Conservation (phyloP, 192 early-diverging fungal species). For the Gigaspora rosea region DNA sequence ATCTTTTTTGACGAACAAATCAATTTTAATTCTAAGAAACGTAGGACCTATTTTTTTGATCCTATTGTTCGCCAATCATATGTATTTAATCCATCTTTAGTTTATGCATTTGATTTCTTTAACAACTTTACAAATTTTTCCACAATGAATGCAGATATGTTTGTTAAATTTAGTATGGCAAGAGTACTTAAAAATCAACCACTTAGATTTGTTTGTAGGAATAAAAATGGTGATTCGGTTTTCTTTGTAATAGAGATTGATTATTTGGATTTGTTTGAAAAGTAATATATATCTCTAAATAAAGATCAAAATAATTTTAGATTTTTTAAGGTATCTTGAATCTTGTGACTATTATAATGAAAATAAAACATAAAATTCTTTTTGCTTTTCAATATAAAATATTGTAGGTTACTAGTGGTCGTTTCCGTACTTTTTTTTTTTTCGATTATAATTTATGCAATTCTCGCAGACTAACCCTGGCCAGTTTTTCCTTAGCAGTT, state of each 20-base stretch:
- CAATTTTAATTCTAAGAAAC: slow-evolving; percentile 25
- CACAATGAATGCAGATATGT: slow-evolving; percentile 36
- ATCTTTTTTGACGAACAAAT: slow-evolving; percentile 31
- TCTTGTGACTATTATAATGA: no score
- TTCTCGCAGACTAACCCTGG: no score
- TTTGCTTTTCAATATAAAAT: no score
- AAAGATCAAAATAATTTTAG: no score
- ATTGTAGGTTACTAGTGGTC: no score
- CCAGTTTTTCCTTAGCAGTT: no score
- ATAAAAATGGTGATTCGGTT: slow-evolving; percentile 14
- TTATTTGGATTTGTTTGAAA: slow-evolving; percentile 17
- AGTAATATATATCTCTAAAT: no score
- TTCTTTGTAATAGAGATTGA: slow-evolving; percentile 34
- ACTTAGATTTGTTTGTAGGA: slow-evolving; percentile 42
- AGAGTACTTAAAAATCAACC: slow-evolving; percentile 37
- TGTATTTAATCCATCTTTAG: slow-evolving; percentile 32
- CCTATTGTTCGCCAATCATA: slow-evolving; percentile 22
- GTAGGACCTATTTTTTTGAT: slow-evolving; percentile 34
- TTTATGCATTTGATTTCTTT: slow-evolving; percentile 43
- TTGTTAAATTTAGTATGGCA: slow-evolving; percentile 38
- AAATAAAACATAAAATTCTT: no score
- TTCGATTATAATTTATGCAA: no score
- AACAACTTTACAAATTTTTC: slow-evolving; percentile 47
- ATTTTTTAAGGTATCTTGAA: no score
- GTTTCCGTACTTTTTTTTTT: no score